A percentile compares a stretch with the other conserved stretches of the same genome.
phyloP scores from a whole-genome alignment of 192 early-diverging fungal species.

The Mortierella hygrophila region DNA sequence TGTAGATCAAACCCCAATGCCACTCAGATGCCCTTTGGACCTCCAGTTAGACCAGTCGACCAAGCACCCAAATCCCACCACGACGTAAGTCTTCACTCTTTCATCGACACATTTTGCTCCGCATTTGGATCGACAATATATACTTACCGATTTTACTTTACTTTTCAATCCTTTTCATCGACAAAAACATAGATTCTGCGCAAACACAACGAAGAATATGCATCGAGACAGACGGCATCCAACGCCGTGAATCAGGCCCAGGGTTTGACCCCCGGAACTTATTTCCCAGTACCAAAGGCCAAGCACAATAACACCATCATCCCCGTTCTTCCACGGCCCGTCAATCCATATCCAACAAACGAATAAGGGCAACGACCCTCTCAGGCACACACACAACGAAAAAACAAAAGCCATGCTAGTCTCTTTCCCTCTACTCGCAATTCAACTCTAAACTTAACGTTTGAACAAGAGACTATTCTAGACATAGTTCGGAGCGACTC shows the following conservation, averaged over 20 bases:
- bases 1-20: constrained; percentile 9
- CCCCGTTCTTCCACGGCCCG: constrained; percentile 26
- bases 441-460: too few species aligned
- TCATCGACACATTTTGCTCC: neutral
- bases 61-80: constrained; percentile 45
- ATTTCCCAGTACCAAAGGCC: constrained; percentile 15
- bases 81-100: constrained; percentile 23
- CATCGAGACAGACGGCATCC: constrained; percentile 19
- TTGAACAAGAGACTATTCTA: too few species aligned
- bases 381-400: neutral
- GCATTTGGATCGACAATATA: neutral
- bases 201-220: constrained; percentile 42
- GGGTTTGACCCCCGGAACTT: constrained; percentile 25
- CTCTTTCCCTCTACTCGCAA: neutral
- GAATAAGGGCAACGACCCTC: neutral
- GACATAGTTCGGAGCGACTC: too few species aligned
- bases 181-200: constrained; percentile 29
- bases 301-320: constrained; percentile 41
- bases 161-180: neutral
- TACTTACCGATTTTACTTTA: neutral
- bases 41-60: constrained; percentile 34
- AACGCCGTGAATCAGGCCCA: constrained; percentile 29
- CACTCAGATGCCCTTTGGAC: constrained; percentile 36
- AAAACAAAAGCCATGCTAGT: neutral
- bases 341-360: constrained; percentile 17